These are phyloP conservation scores for Paratinospora sagittata DNA, from an alignment of 164 flowering plant genomes.

Conservation along the genomic window DNA sequence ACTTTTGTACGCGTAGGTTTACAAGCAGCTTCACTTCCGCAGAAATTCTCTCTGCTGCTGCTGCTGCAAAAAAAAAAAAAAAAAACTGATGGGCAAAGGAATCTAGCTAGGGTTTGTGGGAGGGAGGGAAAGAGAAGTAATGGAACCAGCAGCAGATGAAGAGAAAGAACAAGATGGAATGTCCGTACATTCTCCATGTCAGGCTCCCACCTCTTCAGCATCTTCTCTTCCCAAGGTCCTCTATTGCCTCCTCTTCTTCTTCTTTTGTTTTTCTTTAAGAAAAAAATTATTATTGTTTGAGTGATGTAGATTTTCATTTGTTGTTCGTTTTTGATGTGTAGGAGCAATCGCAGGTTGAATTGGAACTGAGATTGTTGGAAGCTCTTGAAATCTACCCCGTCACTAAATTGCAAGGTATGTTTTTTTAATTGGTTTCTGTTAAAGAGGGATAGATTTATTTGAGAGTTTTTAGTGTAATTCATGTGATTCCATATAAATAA, in stretches of 20 bases:
- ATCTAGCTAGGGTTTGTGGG: conserved; percentile 3
- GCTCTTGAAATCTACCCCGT: conserved; percentile 93
- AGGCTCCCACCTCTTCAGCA: conserved; percentile 73
- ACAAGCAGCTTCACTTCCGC: too few species aligned
- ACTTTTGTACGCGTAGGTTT: too few species aligned
- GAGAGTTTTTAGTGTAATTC: too few species aligned
- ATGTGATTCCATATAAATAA: too few species aligned
- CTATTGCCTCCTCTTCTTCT: conserved; percentile 7
- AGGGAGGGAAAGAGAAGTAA: too few species aligned
- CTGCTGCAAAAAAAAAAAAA: too few species aligned
- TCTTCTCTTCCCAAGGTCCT: conserved; percentile 73
- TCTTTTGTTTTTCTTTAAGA: not conserved
- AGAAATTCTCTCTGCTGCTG: too few species aligned
- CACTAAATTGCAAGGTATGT: conserved; percentile 60
- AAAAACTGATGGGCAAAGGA: too few species aligned
- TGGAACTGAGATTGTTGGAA: conserved; percentile 81
- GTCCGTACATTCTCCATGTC: conserved; percentile 84
- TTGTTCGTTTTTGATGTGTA: conserved; percentile 15
- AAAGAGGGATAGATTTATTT: too few species aligned
- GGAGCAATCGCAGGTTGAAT: conserved; percentile 87
- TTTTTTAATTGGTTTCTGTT: too few species aligned
- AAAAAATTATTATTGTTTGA: not conserved
- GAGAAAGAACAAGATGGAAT: conserved; percentile 80
- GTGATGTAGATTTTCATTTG: not conserved
- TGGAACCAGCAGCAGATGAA: conserved; percentile 21